Evolutionary conservation across 768 basidiomycete species (phyloP).

Genomic region (Tylopilus cervinicoccineus): DNA sequence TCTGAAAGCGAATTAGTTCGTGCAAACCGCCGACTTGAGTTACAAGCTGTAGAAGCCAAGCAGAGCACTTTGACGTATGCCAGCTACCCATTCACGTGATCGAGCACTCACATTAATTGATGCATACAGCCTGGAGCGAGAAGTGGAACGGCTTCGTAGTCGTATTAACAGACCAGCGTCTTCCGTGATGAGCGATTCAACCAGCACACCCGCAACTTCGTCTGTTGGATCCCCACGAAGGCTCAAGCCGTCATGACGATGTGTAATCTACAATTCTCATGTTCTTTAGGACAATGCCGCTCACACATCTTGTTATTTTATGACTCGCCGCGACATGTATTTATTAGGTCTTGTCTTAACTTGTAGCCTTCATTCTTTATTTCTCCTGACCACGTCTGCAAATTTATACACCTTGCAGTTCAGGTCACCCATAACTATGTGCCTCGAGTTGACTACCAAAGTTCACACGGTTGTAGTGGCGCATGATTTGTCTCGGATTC

Average conservation of each 20-base stretch:
- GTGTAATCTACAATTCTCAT: not conserved
- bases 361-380: slow-evolving; percentile 14
- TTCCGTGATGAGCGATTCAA: slow-evolving; percentile 26
- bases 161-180: slow-evolving; percentile 58
- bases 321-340: slow-evolving; percentile 8
- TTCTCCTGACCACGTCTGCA: not conserved
- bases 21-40: slow-evolving; percentile 70
- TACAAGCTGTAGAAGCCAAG: slow-evolving; percentile 71
- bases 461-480: no score
- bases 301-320: not conserved
- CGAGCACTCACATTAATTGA: slow-evolving; percentile 2
- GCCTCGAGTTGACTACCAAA: no score
- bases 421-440: no score
- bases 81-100: not conserved
- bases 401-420: not conserved
- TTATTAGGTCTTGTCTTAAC: slow-evolving; percentile 19
- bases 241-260: slow-evolving; percentile 19
- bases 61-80: slow-evolving; percentile 66
- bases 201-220: slow-evolving; percentile 18
- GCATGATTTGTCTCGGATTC: slow-evolving; percentile 10
- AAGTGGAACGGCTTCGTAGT: slow-evolving; percentile 65
- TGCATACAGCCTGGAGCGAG: slow-evolving; percentile 51
- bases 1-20: slow-evolving; percentile 63
- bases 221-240: slow-evolving; percentile 30
- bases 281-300: not conserved